Conservation (phyloP, 352 stramenopile species). For the Plasmopara viticola region DNA sequence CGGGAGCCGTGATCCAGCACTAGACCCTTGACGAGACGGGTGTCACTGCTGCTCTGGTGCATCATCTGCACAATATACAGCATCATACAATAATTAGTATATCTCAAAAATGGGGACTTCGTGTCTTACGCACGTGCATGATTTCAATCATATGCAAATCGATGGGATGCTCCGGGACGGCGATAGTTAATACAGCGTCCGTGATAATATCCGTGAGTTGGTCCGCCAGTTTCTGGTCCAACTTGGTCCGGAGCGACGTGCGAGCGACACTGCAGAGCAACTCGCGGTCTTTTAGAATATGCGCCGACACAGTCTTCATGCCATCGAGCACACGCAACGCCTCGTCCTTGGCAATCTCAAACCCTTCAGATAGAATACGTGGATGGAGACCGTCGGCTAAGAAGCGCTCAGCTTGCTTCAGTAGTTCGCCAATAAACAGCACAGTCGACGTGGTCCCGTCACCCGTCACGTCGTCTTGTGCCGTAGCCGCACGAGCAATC, state of each 20-base stretch:
- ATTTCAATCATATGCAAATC: slow-evolving; percentile 99
- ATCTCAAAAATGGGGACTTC: neutral
- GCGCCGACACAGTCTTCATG: slow-evolving; percentile 78
- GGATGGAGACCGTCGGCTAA: slow-evolving; percentile 96
- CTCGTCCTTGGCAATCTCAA: slow-evolving; percentile 95
- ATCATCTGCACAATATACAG: slow-evolving; percentile 81
- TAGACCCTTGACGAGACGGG: slow-evolving; percentile 90
- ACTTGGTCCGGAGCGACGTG: slow-evolving; percentile 97
- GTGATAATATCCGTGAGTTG: slow-evolving; percentile 96
- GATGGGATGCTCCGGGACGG: slow-evolving; percentile 73
- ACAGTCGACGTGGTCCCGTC: slow-evolving; percentile 99
- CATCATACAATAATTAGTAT: slow-evolving; percentile 2
- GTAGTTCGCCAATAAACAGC: slow-evolving; percentile 97
- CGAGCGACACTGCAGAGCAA: slow-evolving; percentile 90
- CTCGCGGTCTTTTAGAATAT: slow-evolving; percentile 92
- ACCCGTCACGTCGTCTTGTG: slow-evolving; percentile 92
- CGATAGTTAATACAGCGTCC: slow-evolving; percentile 94
- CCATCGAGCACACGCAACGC: slow-evolving; percentile 91
- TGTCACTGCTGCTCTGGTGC: slow-evolving; percentile 93
- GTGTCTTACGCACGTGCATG: slow-evolving; percentile 84
- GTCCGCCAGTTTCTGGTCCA: slow-evolving; percentile 91
- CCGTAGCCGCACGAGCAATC: slow-evolving; percentile 97
- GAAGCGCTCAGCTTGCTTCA: slow-evolving; percentile 97
- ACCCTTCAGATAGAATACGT: slow-evolving; percentile 95
- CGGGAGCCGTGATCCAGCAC: slow-evolving; percentile 98